Evolutionary conservation across 768 basidiomycete genomes (phyloP).

Genomic region (Mycena filopes): DNA sequence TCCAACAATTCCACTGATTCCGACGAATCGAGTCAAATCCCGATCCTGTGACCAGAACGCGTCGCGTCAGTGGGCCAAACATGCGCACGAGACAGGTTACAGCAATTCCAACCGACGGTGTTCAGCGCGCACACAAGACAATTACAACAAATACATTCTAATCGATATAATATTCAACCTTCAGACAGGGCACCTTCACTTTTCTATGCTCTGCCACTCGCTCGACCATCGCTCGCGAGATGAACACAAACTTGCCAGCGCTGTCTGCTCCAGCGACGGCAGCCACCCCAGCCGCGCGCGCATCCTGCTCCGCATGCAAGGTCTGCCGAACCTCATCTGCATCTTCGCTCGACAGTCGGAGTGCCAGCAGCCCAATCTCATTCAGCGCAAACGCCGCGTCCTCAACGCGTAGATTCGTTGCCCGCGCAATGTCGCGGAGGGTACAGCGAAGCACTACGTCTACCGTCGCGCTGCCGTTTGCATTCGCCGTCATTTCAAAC

Average conservation of each 20-base stretch:
- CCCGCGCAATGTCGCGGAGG: constrained; percentile 80
- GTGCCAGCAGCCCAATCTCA: constrained; percentile 81
- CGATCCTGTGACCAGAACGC: constrained; percentile 11
- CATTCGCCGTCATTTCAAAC: constrained; percentile 65
- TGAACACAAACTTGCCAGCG: constrained; percentile 61
- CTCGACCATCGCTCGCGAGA: constrained; percentile 76
- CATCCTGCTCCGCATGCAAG: constrained; percentile 19
- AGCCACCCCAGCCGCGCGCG: constrained; percentile 47
- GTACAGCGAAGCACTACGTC: constrained; percentile 77
- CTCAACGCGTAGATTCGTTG: constrained; percentile 84
- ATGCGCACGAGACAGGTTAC: too few relatives aligned
- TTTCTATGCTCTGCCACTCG: constrained; percentile 71
- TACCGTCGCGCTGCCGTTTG: constrained; percentile 76
- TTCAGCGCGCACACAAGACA: too few relatives aligned
- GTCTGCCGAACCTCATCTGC: constrained; percentile 37
- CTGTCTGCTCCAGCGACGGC: constrained; percentile 53
- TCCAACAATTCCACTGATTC: not conserved
- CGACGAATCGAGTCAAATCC: not conserved
- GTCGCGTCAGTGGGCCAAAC: not conserved
- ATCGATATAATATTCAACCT: constrained; percentile 35
- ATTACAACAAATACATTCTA: constrained; percentile 4
- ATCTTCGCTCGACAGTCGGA: constrained; percentile 46
- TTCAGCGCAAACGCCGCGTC: constrained; percentile 91
- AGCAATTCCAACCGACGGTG: too few relatives aligned
- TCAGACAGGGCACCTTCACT: constrained; percentile 78